Evolutionary conservation across 129 eudicot genomes (phyloP).

Genomic region (Deinandra increscens): DNA sequence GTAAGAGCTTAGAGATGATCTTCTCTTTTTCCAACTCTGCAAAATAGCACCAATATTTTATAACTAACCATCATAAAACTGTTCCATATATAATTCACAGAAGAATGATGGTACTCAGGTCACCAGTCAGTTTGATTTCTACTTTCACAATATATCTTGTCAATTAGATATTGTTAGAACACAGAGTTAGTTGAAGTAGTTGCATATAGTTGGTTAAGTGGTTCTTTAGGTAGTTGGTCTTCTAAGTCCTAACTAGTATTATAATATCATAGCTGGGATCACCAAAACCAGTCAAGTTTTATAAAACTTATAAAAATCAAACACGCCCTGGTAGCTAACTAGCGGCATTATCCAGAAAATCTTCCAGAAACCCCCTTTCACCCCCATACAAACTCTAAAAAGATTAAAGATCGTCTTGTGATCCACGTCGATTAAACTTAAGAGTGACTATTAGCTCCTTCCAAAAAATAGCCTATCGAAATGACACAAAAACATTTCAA

Average conservation of each 20-base stretch:
- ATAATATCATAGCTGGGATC: background rate
- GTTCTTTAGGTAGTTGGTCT: too few relatives aligned
- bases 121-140: background rate
- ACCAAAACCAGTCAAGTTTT: background rate
- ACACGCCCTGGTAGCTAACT: too few relatives aligned
- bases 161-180: background rate
- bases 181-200: too few relatives aligned
- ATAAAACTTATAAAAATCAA: too few relatives aligned
- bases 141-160: slow-evolving; percentile 6
- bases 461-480: background rate
- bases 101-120: background rate
- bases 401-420: background rate
- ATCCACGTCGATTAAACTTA: background rate
- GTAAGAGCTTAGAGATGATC: slow-evolving; percentile 60
- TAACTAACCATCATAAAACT: slow-evolving; percentile 3
- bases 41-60: slow-evolving; percentile 9
- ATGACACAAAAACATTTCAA: slow-evolving; percentile 25
- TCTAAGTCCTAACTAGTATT: too few relatives aligned
- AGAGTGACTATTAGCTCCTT: background rate
- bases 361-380: slow-evolving; percentile 5
- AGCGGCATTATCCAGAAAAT: background rate
- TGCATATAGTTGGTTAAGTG: too few relatives aligned
- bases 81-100: background rate
- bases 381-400: slow-evolving; percentile 11
- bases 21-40: slow-evolving; percentile 73